These are phyloP conservation scores for Tulasnella sp. DNA, from an alignment of 768 basidiomycete genomes.

Conservation along the genomic window DNA sequence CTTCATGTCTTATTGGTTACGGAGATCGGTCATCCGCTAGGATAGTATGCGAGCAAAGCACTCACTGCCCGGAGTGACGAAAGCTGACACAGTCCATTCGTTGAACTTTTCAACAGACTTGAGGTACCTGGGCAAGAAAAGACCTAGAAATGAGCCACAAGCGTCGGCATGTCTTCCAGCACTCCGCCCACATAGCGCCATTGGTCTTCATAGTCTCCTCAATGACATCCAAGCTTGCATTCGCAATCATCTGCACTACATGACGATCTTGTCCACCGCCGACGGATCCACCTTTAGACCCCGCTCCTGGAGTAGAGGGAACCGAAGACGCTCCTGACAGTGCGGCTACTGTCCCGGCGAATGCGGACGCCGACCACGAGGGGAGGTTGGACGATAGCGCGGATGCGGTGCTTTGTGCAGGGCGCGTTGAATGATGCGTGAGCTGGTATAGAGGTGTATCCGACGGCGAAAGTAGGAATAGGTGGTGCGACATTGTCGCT, in stretches of 20 bases:
- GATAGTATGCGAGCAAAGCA: neutral
- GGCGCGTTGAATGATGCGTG: slow-evolving; percentile 72
- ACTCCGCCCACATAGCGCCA: slow-evolving; percentile 53
- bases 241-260: slow-evolving; percentile 98
- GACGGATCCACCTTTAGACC: slow-evolving; percentile 42
- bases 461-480: slow-evolving; percentile 75
- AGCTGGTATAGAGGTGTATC: slow-evolving; percentile 79
- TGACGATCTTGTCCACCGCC: slow-evolving; percentile 80
- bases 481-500: slow-evolving; percentile 65
- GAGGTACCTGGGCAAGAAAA: slow-evolving; percentile 61
- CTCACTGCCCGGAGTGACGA: slow-evolving; percentile 91
- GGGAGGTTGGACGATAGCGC: slow-evolving; percentile 74
- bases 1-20: slow-evolving; percentile 68
- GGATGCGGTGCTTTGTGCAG: slow-evolving; percentile 44
- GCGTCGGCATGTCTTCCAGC: neutral
- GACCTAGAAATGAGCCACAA: too few species aligned
- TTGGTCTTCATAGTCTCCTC: slow-evolving; percentile 87
- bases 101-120: slow-evolving; percentile 96
- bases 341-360: slow-evolving; percentile 79
- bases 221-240: slow-evolving; percentile 87
- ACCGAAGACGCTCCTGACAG: slow-evolving; percentile 60
- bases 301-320: slow-evolving; percentile 33
- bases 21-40: neutral
- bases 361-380: slow-evolving; percentile 84
- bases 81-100: slow-evolving; percentile 96